Conservation (phyloP, 202 grass and related monocot species). For the Cymbopogon flexuosus region DNA sequence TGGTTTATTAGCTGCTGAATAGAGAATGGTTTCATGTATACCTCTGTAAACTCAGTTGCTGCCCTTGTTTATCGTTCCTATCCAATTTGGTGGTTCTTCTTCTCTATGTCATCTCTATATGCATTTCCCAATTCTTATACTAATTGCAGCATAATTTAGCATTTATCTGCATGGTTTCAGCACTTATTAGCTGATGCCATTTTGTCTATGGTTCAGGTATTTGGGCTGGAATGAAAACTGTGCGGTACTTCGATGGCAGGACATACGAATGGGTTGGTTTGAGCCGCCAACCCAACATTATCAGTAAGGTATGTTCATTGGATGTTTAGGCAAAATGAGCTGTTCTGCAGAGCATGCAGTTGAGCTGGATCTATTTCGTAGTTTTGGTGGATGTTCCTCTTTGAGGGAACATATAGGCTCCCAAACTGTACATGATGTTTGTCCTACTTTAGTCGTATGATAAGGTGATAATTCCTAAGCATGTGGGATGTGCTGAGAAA, state of each 20-base stretch:
- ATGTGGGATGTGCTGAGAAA: constrained; percentile 24
- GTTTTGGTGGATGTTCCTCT: constrained; percentile 15
- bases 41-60: constrained; percentile 9
- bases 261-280: constrained; percentile 97
- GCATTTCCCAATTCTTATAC: not conserved
- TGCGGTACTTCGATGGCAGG: constrained; percentile 93
- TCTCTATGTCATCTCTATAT: not conserved
- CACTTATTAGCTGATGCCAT: constrained; percentile 1
- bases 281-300: constrained; percentile 94
- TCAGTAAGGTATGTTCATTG: constrained; percentile 73
- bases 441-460: constrained; percentile 16
- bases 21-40: not conserved
- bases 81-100: not conserved
- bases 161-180: constrained; percentile 12
- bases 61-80: not conserved
- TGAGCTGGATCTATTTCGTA: not conserved
- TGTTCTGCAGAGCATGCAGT: not conserved
- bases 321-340: constrained; percentile 16
- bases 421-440: constrained; percentile 17
- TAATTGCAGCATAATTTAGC: not conserved
- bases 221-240: constrained; percentile 94
- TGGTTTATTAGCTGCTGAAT: not conserved
- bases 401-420: constrained; percentile 8
- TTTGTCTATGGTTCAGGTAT: constrained; percentile 72
- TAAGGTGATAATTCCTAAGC: not conserved